Evolutionary conservation across 2,329 filamentous ascomycete genomes (phyloP), one percentile per base, ranked within the genome.

Genomic region (Onygenales sp.): DNA sequence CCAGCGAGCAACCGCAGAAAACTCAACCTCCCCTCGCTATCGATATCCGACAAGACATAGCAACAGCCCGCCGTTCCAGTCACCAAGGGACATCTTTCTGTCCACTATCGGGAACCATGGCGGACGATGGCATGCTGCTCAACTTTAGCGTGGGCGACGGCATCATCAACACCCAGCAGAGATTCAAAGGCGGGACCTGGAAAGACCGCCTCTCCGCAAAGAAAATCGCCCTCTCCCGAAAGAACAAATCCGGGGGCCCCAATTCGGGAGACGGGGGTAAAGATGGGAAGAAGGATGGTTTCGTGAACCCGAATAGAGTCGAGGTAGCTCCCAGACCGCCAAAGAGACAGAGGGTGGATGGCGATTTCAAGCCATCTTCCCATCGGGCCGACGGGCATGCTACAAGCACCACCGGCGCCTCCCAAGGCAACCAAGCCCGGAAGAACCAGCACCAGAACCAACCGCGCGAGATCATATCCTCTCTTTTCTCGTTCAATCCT

Each of bases 121-220:
- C 88, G 50, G 91, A 97, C 75, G 88, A 95, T 83, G 90, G 90
- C 61, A 87, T 98, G 82, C 80, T 96, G 54, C 77, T 97, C 66
- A 97, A 97, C 64, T 96, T 97, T 68, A 84, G 89, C 62, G 75
- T 95, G 54, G 80, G 82, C 32, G 83, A 88, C 56, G 79, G 75
- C 14, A 79, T 86, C 10, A 68, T 88, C 52, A 78, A 84, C 56
- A 76, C 79, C 5, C 77, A 78, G 60, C 72, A 76, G 3, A 79
- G 75, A 52, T 88, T 94, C 70, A 93, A 87, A 67, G 93, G 93
- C 61, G 93, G 93, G n/a, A 82, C 83, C 62, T 98, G 93, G 93
- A 86, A 87, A 66, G 91, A 95, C 67, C 82, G 93, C 57, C 79
- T 92, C 56, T 85, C 83, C 53, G 90, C 90, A 38, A 87, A 90